Base-by-base conservation (phyloP, 768 basidiomycete genomes). In the Hirschioporus abietinus region DNA sequence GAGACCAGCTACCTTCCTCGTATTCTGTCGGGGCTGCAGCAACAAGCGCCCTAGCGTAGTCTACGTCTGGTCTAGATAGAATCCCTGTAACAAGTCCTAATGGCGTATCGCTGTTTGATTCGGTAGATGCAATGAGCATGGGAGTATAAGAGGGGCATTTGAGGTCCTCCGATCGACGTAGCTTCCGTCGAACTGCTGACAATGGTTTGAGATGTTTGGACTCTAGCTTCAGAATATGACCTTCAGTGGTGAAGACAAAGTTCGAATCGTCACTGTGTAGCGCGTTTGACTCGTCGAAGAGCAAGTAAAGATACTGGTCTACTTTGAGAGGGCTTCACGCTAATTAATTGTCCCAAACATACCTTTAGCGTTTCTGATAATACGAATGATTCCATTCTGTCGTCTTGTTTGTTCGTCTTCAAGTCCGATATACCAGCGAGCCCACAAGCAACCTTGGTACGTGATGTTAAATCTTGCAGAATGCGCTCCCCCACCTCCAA, bases 331-430 rank as follows among this genome's bases (percentile, higher is more conserved):
- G 2, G 15, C 36, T 34, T 18, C 1, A 24, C 18, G 15, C 66
- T 42, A 8, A 4, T 35, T 61, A 12, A 42, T 61, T 26, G 27
- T 18, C 57, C 8, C 18, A 58, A n/a, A 66, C 76, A 35, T 67
- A 90, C 94, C 83, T 96, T 96, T 61, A 97, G 78, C 0, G 95
- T 95, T 78, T 96, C 96, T 2, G 93, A 95, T 35, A 98, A 81
- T n/a, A 87, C 87, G 75, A 99, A 99, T 5, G 92, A 94, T 76
- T 99, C 97, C 97, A 99, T 99, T 67, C 96, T 86, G 72, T 99
- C 94, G 69, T 96, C 94, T 20, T 85, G 86, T 71, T 87, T 81
- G 70, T 93, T 91, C 34, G 82, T 87, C 58, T 89, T 82, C 1
- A 98, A 83, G 76, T 97, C 91, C 70, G 83, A 81, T 66, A 99